Percentiles rank a stretch among this genome's conserved stretches.
phyloP scores from a whole-genome alignment of 345 rosid species.

The Eutrema japonicum region DNA sequence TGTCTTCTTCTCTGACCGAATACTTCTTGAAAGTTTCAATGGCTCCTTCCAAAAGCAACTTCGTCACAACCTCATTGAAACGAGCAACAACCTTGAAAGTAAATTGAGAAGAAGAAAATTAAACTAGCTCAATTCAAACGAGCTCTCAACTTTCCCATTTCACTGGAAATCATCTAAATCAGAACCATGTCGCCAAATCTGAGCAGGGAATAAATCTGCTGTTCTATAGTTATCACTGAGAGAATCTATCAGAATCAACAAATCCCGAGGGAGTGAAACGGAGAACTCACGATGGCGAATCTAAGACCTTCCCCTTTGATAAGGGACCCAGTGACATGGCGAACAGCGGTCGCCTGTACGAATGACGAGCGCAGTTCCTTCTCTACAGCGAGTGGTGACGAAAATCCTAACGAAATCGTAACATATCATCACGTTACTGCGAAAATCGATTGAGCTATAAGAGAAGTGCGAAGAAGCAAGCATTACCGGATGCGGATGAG shows the following conservation, averaged over 20 bases:
- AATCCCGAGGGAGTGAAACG: neutral
- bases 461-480: neutral
- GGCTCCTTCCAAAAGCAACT: conserved; percentile 82
- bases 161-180: conserved; percentile 6
- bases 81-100: conserved; percentile 81
- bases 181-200: neutral
- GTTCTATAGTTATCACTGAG: neutral
- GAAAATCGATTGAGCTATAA: neutral
- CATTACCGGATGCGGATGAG: conserved; percentile 46
- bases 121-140: neutral
- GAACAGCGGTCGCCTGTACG: conserved; percentile 58
- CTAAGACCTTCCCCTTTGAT: conserved; percentile 73
- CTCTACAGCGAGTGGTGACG: conserved; percentile 39
- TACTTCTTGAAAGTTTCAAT: conserved; percentile 79
- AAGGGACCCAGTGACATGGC: conserved; percentile 70
- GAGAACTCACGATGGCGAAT: conserved; percentile 73
- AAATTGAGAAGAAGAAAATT: neutral
- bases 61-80: conserved; percentile 92
- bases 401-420: conserved; percentile 39
- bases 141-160: neutral
- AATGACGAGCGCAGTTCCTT: conserved; percentile 47
- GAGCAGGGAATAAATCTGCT: neutral
- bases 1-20: conserved; percentile 81
- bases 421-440: neutral
- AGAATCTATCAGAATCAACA: conserved; percentile 5